A percentile compares a stretch with the other conserved stretches of the same genome.
These are phyloP conservation scores for Fusarium liriodendri DNA, from an alignment of 2,329 filamentous ascomycete genomes.

Conservation along the genomic window DNA sequence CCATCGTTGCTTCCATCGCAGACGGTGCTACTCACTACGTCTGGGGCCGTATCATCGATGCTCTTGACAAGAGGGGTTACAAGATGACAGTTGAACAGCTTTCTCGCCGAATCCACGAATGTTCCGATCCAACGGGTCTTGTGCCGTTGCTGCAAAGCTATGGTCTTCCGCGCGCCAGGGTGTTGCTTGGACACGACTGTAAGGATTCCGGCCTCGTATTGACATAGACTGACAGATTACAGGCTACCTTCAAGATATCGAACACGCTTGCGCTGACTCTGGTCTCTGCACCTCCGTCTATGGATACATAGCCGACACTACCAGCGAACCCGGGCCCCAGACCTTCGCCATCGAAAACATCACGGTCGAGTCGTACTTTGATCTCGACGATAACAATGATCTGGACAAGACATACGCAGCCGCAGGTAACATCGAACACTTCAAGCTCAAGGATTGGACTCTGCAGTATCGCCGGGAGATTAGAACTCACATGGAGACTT, in stretches of 20 bases:
- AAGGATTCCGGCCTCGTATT: background rate
- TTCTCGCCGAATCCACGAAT: background rate
- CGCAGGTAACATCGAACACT: background rate
- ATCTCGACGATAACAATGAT: background rate
- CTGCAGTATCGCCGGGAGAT: background rate
- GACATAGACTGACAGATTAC: background rate
- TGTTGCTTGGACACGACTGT: background rate
- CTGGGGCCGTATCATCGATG: background rate
- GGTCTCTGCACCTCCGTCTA: background rate
- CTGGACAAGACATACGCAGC: background rate
- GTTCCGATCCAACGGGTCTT: background rate
- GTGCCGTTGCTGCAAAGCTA: background rate
- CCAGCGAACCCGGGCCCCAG: background rate
- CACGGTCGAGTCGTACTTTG: background rate
- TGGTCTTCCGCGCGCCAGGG: background rate
- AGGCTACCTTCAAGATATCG: background rate
- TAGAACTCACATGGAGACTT: background rate
- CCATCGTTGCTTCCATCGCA: background rate
- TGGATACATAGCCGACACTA: background rate
- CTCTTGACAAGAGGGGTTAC: background rate
- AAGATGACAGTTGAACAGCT: background rate
- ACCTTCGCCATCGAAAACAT: background rate
- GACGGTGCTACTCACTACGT: background rate
- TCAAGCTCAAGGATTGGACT: background rate
- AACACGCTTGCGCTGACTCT: background rate